phyloP scores from a whole-genome alignment of 768 basidiomycete genomes.

The Mycena pura region DNA sequence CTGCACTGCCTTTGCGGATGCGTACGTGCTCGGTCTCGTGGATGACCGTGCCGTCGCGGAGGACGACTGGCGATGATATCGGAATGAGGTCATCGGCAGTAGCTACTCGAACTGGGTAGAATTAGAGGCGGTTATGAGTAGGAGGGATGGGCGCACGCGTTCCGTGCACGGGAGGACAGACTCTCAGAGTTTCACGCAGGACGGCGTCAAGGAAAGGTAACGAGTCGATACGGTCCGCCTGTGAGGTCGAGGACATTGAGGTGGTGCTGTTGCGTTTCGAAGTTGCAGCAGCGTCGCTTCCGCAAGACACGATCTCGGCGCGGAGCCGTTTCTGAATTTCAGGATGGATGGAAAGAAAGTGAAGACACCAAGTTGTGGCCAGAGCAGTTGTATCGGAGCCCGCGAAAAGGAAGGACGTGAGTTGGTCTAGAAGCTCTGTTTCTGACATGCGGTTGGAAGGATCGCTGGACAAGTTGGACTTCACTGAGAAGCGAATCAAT shows the following conservation, averaged over 20 bases:
- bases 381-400: conserved; percentile 68
- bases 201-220: conserved; percentile 64
- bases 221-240: conserved; percentile 42
- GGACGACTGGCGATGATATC: conserved; percentile 50
- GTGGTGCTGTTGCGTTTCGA: conserved; percentile 33
- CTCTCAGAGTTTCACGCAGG: conserved; percentile 60
- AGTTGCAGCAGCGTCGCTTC: not conserved
- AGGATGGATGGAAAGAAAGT: conserved; percentile 60
- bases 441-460: conserved; percentile 59
- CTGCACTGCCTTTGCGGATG: conserved; percentile 60
- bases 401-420: conserved; percentile 69
- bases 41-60: conserved; percentile 46
- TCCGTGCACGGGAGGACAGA: conserved; percentile 62
- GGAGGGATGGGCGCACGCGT: conserved; percentile 39
- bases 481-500: conserved; percentile 50
- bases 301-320: conserved; percentile 47
- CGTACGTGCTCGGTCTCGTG: conserved; percentile 44
- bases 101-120: conserved; percentile 52
- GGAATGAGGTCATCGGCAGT: conserved; percentile 61
- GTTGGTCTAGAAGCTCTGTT: conserved; percentile 65
- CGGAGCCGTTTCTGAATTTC: conserved; percentile 62
- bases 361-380: conserved; percentile 63
- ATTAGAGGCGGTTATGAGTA: not conserved
- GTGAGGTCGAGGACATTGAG: conserved; percentile 23
- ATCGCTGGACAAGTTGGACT: conserved; percentile 60